Percentiles rank a stretch among this genome's conserved stretches.
phyloP scores from a whole-genome alignment of 2,329 filamentous ascomycete genomes.

The Trichoderma simmonsii region DNA sequence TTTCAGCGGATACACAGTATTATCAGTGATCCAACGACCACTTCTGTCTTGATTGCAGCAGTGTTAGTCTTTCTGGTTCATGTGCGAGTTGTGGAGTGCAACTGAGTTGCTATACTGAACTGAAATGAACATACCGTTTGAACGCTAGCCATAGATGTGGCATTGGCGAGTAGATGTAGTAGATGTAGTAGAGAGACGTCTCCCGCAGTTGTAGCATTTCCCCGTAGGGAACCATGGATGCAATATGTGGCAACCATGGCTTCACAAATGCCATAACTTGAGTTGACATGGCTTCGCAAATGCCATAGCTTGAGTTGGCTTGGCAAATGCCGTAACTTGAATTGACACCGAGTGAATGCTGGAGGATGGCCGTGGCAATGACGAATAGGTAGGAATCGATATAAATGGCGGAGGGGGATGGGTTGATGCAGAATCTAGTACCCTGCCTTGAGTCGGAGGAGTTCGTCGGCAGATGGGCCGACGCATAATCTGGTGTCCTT shows the following conservation, averaged over 20 bases:
- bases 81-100: not conserved
- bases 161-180: no score
- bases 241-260: not conserved
- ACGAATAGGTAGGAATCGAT: not conserved
- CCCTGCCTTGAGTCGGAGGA: not conserved
- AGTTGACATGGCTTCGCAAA: not conserved
- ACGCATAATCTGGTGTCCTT: no score
- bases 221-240: not conserved
- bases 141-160: no score
- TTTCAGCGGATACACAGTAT: conserved; percentile 17
- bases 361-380: not conserved
- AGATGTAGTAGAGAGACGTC: no score
- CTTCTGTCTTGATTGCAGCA: not conserved
- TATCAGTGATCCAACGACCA: conserved; percentile 13
- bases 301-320: not conserved
- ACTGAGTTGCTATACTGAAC: no score
- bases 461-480: no score
- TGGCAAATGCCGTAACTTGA: no score
- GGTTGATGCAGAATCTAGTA: not conserved
- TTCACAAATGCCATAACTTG: not conserved
- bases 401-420: not conserved
- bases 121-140: no score
- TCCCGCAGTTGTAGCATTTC: not conserved
- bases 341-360: not conserved
- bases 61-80: not conserved